Conservation (phyloP, 345 rosid genomes). For the Punica granatum region DNA sequence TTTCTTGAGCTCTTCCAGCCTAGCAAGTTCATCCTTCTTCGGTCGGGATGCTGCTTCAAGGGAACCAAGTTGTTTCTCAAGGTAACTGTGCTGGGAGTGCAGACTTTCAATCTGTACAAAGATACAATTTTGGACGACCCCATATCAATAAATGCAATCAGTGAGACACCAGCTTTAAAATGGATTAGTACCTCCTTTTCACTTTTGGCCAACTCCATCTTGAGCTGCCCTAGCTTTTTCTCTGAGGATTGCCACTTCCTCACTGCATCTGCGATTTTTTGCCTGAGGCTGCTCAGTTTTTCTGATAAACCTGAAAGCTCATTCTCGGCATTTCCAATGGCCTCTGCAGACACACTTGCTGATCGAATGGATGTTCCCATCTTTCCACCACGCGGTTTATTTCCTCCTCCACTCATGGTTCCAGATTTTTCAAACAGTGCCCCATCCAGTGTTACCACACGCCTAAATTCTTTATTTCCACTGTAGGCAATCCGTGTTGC, state of each 20-base stretch:
- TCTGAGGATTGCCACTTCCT: constrained; percentile 59
- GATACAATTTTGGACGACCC: constrained; percentile 1
- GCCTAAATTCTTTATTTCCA: constrained; percentile 69
- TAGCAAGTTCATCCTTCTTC: constrained; percentile 58
- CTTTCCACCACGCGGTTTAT: constrained; percentile 92
- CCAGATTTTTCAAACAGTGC: constrained; percentile 95
- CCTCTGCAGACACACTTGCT: constrained; percentile 65
- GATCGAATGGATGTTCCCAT: constrained; percentile 93
- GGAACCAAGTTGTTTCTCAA: constrained; percentile 70
- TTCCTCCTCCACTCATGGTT: constrained; percentile 98
- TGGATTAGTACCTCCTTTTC: constrained; percentile 59
- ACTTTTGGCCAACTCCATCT: constrained; percentile 87
- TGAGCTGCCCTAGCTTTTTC: constrained; percentile 45
- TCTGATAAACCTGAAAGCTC: constrained; percentile 57
- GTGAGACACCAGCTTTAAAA: constrained; percentile 2
- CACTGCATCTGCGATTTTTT: constrained; percentile 56
- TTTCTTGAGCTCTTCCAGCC: constrained; percentile 56
- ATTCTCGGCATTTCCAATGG: constrained; percentile 54
- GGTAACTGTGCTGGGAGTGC: constrained; percentile 57
- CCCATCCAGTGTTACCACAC: constrained; percentile 93
- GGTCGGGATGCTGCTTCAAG: constrained; percentile 78
- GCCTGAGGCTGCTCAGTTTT: constrained; percentile 45
- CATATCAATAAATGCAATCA: constrained; percentile 10
- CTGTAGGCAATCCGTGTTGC: constrained; percentile 90
- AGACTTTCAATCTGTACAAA: constrained; percentile 65